phyloP scores from a whole-genome alignment of 148 eudicot genomes.

The Arctostaphylos glauca region DNA sequence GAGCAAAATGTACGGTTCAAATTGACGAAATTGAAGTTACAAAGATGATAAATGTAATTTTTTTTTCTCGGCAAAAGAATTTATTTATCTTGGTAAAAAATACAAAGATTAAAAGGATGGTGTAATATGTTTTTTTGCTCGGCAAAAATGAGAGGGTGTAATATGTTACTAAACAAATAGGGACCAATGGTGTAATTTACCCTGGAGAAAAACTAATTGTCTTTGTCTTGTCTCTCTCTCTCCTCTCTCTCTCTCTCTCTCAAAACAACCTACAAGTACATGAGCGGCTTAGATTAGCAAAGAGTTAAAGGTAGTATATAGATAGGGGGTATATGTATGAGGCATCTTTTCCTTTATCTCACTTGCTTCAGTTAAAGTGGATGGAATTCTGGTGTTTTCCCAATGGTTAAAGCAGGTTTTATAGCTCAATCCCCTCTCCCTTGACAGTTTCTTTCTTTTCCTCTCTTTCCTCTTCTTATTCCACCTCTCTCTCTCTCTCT shows the following conservation, averaged over 20 bases:
- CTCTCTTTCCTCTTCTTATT: constrained; percentile 18
- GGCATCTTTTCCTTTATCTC: constrained; percentile 51
- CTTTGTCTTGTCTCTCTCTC: background rate
- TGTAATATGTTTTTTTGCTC: no score
- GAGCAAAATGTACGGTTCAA: background rate
- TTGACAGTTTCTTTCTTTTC: constrained; percentile 3
- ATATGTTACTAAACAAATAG: background rate
- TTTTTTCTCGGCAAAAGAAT: no score
- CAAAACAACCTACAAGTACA: constrained; percentile 19
- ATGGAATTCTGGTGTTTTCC: constrained; percentile 39
- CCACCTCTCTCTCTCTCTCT: constrained; percentile 10
- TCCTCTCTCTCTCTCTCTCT: constrained; percentile 16
- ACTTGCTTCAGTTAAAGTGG: constrained; percentile 63
- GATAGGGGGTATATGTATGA: constrained; percentile 22
- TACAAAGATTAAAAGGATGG: no score
- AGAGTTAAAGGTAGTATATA: constrained; percentile 25
- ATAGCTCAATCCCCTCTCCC: constrained; percentile 29
- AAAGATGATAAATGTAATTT: no score
- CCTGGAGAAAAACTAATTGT: background rate
- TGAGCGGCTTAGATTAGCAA: constrained; percentile 29
- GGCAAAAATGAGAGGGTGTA: no score
- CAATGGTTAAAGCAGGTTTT: constrained; percentile 55
- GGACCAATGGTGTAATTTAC: background rate
- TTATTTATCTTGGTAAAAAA: no score
- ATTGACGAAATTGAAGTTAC: background rate